phyloP scores from a whole-genome alignment of 306 rosid species.

The Aeschynomene evenia region DNA sequence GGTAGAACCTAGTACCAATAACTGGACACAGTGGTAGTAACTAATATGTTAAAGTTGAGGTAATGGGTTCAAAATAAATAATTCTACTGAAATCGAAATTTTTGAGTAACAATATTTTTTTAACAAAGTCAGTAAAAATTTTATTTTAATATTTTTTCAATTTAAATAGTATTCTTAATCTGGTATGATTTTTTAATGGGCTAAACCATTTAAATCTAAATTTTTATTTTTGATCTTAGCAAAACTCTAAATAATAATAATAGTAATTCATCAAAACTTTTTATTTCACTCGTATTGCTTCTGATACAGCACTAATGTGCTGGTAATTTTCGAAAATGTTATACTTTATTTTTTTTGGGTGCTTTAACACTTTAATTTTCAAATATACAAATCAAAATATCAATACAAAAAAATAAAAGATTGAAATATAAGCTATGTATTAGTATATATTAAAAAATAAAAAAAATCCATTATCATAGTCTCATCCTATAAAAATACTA shows the following conservation, averaged over 20 bases:
- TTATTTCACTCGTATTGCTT: background rate
- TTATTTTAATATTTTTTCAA: too few relatives aligned
- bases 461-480: background rate
- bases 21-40: background rate
- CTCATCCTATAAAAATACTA: background rate
- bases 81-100: too few relatives aligned
- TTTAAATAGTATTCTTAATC: too few relatives aligned
- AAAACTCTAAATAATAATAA: background rate
- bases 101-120: too few relatives aligned
- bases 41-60: background rate
- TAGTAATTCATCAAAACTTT: background rate
- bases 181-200: too few relatives aligned
- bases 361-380: background rate
- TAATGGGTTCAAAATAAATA: too few relatives aligned
- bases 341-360: too few relatives aligned
- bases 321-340: background rate
- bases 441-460: background rate
- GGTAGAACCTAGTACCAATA: background rate
- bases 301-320: background rate
- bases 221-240: too few relatives aligned
- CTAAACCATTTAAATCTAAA: too few relatives aligned
- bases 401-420: background rate
- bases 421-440: too few relatives aligned
- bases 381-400: background rate
- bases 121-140: too few relatives aligned